Percentiles rank a stretch among this genome's conserved stretches.
phyloP scores from a whole-genome alignment of 2,329 filamentous ascomycete genomes.

The Trichophyton rubrum region DNA sequence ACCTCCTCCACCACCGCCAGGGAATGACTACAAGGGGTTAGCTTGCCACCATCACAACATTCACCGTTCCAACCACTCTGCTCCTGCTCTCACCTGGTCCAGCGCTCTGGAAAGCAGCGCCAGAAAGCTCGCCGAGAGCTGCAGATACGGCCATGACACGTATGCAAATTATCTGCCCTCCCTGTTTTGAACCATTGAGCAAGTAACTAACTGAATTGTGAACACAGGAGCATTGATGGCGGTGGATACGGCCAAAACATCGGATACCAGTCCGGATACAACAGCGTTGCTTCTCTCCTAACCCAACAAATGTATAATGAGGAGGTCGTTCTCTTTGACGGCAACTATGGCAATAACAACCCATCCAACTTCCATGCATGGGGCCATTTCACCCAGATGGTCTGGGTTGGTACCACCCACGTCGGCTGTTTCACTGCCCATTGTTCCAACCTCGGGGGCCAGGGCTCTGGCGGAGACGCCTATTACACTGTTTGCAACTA shows the following conservation, averaged over 20 bases:
- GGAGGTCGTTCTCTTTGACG: slow-evolving; percentile 50
- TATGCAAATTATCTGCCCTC: slow-evolving; percentile 38
- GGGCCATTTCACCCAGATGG: slow-evolving; percentile 66
- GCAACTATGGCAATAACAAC: slow-evolving; percentile 48
- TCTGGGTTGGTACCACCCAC: slow-evolving; percentile 52
- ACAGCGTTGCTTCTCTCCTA: slow-evolving; percentile 53
- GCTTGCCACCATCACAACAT: slow-evolving; percentile 62
- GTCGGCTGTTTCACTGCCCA: slow-evolving; percentile 49
- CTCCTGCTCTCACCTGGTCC: slow-evolving; percentile 49
- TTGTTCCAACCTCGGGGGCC: slow-evolving; percentile 32
- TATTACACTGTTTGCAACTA: slow-evolving; percentile 88
- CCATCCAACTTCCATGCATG: slow-evolving; percentile 50
- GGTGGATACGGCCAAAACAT: slow-evolving; percentile 86
- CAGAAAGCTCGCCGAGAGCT: slow-evolving; percentile 48
- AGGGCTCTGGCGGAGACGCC: slow-evolving; percentile 29
- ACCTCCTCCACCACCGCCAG: slow-evolving; percentile 6
- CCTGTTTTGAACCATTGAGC: background rate
- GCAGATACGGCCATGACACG: slow-evolving; percentile 65
- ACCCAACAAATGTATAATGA: slow-evolving; percentile 82
- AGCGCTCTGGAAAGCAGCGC: slow-evolving; percentile 51
- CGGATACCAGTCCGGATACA: slow-evolving; percentile 50
- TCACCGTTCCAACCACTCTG: slow-evolving; percentile 73
- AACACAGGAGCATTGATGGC: slow-evolving; percentile 37
- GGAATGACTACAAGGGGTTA: slow-evolving; percentile 22
- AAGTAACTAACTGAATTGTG: background rate